These are phyloP conservation scores for Karstenula rhodostoma DNA, from an alignment of 2,329 filamentous ascomycete genomes.

Conservation along the genomic window DNA sequence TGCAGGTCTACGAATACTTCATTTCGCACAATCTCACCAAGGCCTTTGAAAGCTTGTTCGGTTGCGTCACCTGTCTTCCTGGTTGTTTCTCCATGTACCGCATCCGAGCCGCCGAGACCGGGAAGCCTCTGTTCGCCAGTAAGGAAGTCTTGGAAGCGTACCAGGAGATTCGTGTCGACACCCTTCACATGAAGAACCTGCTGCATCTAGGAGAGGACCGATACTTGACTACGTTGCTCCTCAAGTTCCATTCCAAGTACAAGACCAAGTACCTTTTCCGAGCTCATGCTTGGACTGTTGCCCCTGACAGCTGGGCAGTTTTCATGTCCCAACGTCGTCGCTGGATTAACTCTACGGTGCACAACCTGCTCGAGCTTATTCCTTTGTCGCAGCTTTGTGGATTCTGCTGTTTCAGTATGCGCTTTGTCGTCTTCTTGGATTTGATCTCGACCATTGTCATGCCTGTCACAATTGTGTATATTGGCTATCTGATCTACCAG, in stretches of 20 bases:
- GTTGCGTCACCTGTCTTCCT: conserved; percentile 94
- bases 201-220: conserved; percentile 97
- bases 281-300: conserved; percentile 96
- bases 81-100: conserved; percentile 99
- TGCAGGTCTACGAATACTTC: conserved; percentile 99
- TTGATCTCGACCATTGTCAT: conserved; percentile 90
- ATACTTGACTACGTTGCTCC: conserved; percentile 90
- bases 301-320: conserved; percentile 90
- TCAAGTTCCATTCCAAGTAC: conserved; percentile 92
- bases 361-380: conserved; percentile 96
- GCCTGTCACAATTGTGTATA: conserved; percentile 88
- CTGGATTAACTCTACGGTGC: conserved; percentile 99
- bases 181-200: conserved; percentile 98
- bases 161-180: conserved; percentile 93
- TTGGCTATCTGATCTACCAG: conserved; percentile 85
- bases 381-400: conserved; percentile 93
- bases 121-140: conserved; percentile 96
- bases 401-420: conserved; percentile 99
- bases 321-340: conserved; percentile 98
- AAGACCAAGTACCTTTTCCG: conserved; percentile 97
- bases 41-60: conserved; percentile 96
- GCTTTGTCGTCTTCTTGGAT: conserved; percentile 95
- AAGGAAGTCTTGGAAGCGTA: conserved; percentile 89
- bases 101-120: conserved; percentile 90
- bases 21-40: conserved; percentile 98